A percentile compares a stretch with the other conserved stretches of the same genome.
phyloP scores from a whole-genome alignment of 2,329 filamentous ascomycete genomes.

The Knufia petricola region DNA sequence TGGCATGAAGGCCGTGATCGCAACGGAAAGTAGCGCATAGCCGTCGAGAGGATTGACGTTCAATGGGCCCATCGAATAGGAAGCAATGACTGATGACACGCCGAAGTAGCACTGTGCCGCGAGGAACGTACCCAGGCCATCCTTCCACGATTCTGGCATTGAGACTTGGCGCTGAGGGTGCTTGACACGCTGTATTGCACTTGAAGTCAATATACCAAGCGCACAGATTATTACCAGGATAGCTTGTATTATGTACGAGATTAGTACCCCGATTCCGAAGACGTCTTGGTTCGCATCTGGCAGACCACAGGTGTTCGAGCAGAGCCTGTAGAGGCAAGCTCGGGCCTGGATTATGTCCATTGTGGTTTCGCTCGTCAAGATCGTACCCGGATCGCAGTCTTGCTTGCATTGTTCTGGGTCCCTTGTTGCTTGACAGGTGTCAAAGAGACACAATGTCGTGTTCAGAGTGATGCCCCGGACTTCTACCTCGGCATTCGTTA shows the following conservation, averaged over 20 bases:
- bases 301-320: slow-evolving; percentile 3
- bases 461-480: background rate
- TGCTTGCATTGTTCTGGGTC: background rate
- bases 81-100: background rate
- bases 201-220: background rate
- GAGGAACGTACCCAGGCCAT: background rate
- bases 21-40: background rate
- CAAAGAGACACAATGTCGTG: background rate
- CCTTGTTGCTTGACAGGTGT: background rate
- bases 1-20: background rate
- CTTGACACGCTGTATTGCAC: background rate
- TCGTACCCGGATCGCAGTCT: background rate
- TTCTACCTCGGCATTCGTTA: background rate
- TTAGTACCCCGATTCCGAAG: background rate
- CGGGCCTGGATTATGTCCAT: background rate
- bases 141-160: background rate
- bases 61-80: background rate
- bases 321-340: background rate
- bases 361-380: background rate
- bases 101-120: background rate
- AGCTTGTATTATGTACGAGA: background rate
- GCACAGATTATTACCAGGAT: background rate
- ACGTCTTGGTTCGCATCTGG: background rate
- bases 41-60: background rate
- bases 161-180: background rate